Evolutionary conservation across 495 filamentous ascomycete genomes (phyloP), one percentile per base, ranked within the genome.

Genomic region (Physcia stellaris): DNA sequence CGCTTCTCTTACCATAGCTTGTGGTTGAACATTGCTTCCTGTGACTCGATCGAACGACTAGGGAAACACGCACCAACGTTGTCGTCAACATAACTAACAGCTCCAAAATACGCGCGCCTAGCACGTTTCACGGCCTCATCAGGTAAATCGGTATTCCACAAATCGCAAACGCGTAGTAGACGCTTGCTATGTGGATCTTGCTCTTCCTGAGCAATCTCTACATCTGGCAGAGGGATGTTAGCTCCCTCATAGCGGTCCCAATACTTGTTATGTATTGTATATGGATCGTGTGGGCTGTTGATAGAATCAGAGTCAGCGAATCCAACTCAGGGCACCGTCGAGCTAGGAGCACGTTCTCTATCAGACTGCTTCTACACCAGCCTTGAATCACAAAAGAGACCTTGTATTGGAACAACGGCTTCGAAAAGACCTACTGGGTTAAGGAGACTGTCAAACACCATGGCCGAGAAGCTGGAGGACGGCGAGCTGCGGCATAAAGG

Each of bases 401-500:
- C n/a, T n/a, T n/a, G n/a, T n/a, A n/a, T n/a, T n/a, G n/a, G n/a
- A n/a, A n/a, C n/a, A n/a, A n/a, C n/a, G n/a, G n/a, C n/a, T n/a
- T n/a, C n/a, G n/a, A n/a, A n/a, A n/a, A n/a, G n/a, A n/a, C n/a
- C n/a, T n/a, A n/a, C n/a, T 94, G 85, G 7, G 85, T 94, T 43
- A 94, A 73, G 13, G 85, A 92, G 5, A 93, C 78, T 19, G 85
- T 94, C 66, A 94, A 58, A 50, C 78, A 85, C 59, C 92, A 94
- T 6, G 85, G 85, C 20, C 83, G 73, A 23, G 66, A 64, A 34
- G 60, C 66, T 3, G 72, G 71, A 12, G 66, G 71, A 45, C 82
- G 69, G 3, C 85, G 77, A 16, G 85, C 81, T 43, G 85, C 71
- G 58, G 88, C 79, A 55, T 81, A 87, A 24, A 94, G 62, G 52